Percentiles rank a stretch among this genome's conserved stretches.
These are phyloP conservation scores for Phialophora expanda DNA, from an alignment of 2,329 filamentous ascomycete species.

Conservation along the genomic window DNA sequence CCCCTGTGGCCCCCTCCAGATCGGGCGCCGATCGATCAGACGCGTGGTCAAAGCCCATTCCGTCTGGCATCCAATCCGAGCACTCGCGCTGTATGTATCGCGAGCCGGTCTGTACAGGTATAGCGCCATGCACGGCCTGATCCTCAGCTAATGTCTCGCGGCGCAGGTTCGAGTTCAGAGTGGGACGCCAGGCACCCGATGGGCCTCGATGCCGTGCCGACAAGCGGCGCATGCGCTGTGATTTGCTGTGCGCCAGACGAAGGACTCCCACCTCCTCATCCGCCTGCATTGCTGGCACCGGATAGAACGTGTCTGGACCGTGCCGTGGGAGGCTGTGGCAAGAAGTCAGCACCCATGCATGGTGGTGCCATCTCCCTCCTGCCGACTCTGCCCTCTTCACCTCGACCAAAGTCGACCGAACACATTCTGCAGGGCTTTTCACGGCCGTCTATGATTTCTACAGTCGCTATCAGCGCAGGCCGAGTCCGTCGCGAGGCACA, in stretches of 20 bases:
- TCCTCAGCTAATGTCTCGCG: neutral
- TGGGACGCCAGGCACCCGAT: neutral
- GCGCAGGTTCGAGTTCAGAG: neutral
- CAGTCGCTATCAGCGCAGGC: neutral
- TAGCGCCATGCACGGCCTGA: neutral
- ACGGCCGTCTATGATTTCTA: neutral
- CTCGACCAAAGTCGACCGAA: neutral
- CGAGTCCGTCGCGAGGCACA: neutral
- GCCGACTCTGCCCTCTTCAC: neutral
- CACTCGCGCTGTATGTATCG: neutral
- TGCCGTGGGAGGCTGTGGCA: neutral
- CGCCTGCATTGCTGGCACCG: neutral
- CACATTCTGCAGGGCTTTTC: neutral
- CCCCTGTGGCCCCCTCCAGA: no score
- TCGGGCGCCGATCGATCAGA: slow-evolving; percentile 1
- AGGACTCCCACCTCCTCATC: slow-evolving; percentile 1
- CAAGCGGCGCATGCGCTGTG: no score
- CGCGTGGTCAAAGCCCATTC: neutral
- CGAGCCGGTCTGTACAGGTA: neutral
- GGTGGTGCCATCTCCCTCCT: neutral
- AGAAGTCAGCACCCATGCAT: slow-evolving; percentile 7
- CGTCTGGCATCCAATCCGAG: neutral
- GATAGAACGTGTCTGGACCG: neutral
- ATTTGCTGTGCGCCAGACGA: no score
- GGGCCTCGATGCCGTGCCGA: neutral